Base-by-base conservation (phyloP, 441 rosid genomes). In the Mallotus japonicus region DNA sequence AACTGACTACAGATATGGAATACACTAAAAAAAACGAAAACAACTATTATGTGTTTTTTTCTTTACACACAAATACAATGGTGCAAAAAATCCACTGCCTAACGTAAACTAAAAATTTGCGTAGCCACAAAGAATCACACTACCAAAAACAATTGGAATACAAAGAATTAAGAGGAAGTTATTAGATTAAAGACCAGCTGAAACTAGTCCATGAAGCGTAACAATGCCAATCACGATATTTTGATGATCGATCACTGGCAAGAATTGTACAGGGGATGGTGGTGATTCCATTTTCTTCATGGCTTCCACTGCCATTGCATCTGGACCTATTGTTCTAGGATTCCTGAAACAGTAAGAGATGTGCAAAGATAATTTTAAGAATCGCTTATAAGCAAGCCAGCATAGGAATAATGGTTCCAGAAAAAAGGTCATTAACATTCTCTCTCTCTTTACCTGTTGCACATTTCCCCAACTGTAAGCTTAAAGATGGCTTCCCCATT, bases 231-330 rank as follows among this genome's bases (percentile, higher is more conserved):
- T 91, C 87, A 91, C 72, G 28, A 83, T 70, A 58, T 88, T 90
- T 57, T 86, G 85, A 32, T 83, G 83, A 74, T 78, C 57, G 17
- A 92, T 78, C 76, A 91, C 96, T 0, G 97, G 98, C 77, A 95
- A 83, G 80, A 92, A 95, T 62, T 95, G 99, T 10, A 92, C 98
- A 15, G 97, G 93, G 11, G 97, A 92, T 8, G 99, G 97, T 14
- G 98, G 98, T 0, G 97, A 89, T 73, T 92, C 98, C 99, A 92
- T 95, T 80, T 87, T 91, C 85, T 85, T 83, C 99, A 95, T 92
- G 34, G 98, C 99, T 76, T 91, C 99, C 81, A 90, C 96, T 5
- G 97, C 99, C 99, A 91, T 92, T 24, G 97, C 87, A 54, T 95
- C 96, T 32, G 96, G 86, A 73, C 83, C 80, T 6, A 91, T 89